Evolutionary conservation across 768 basidiomycete genomes (phyloP), one percentile per base, ranked within the genome.

Genomic region (Multifurca ochricompacta): DNA sequence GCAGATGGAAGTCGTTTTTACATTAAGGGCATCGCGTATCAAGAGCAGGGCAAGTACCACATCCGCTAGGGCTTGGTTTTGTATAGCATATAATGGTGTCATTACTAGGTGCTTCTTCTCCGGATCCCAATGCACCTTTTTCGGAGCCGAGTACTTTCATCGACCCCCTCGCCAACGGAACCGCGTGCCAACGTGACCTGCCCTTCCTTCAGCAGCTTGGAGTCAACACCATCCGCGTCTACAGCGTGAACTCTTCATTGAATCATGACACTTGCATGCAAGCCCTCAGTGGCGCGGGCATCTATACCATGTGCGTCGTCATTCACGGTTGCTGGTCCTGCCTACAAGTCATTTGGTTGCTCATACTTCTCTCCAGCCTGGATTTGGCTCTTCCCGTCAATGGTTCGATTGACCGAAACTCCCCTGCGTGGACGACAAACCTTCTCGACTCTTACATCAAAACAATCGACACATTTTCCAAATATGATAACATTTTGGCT

Each of bases 251-350:
- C 65, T 79, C 89, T 0, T 75, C 83, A 31, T 70, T 84, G 53
- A 86, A 95, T 69, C 93, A 97, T 59, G 91, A 93, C 66, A 70
- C 70, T 1, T 97, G 93, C 70, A 95, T 97, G 93, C 68, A 68
- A 34, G 68, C 80, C 13, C 76, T 96, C 56, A 84, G 82, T 62
- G 68, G 69, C 19, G 90, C 90, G 34, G 85, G 85, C 25, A 96
- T 96, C 51, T 95, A 96, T 69, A 79, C 86, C 48, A 85, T 95
- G 92, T 94, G 59, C 65, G 86, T 73, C 14, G 37, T 10, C 37
- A 25, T 13, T 28, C 49, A 45, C 28, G 7, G 30, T 11, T 53
- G 28, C 25, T 16, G 11, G 21, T 16, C 3, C 13, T 30, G 4
- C 28, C 19, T 25, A 9, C 21, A 39, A 27, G 31, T 10, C 31